Evolutionary conservation across 2,329 filamentous ascomycete species (phyloP).

Genomic region (Trichoderma sp.): DNA sequence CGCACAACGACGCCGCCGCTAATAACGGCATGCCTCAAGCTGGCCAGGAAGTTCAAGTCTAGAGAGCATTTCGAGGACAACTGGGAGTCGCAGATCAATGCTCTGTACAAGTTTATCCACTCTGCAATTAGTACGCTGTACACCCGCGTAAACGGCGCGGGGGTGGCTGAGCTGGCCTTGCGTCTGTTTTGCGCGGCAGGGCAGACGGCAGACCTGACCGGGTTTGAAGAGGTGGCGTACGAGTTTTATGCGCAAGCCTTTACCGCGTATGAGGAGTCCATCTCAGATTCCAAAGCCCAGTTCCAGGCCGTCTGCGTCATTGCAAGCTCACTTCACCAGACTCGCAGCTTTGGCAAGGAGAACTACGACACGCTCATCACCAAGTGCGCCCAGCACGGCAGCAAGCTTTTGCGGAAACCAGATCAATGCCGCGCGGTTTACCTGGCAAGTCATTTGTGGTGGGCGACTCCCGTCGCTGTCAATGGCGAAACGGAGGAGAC

Average conservation of each 20-base stretch:
- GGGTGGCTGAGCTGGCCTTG: slow-evolving; percentile 81
- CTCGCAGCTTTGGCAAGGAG: slow-evolving; percentile 87
- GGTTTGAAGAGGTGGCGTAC: slow-evolving; percentile 93
- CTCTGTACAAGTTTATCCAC: slow-evolving; percentile 94
- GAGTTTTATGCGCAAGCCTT: slow-evolving; percentile 99
- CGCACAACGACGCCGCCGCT: slow-evolving; percentile 93
- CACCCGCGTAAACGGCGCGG: slow-evolving; percentile 71
- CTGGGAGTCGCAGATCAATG: slow-evolving; percentile 63
- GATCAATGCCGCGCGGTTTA: slow-evolving; percentile 98
- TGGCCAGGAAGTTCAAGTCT: slow-evolving; percentile 83
- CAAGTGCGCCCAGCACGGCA: slow-evolving; percentile 93
- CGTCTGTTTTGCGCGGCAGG: slow-evolving; percentile 89
- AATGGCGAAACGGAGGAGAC: slow-evolving; percentile 78
- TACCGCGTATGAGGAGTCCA: slow-evolving; percentile 93
- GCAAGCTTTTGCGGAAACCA: slow-evolving; percentile 94
- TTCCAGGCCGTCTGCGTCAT: slow-evolving; percentile 98
- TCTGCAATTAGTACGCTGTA: slow-evolving; percentile 83
- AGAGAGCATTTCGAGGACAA: slow-evolving; percentile 77
- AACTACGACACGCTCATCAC: slow-evolving; percentile 99
- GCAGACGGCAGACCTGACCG: slow-evolving; percentile 85
- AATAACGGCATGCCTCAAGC: slow-evolving; percentile 83
- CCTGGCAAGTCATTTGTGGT: slow-evolving; percentile 95
- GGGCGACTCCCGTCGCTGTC: slow-evolving; percentile 79
- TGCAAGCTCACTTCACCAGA: slow-evolving; percentile 82
- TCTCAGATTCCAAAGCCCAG: slow-evolving; percentile 92